Evolutionary conservation across 371 early-diverging fungal genomes (phyloP), one percentile per base, ranked within the genome.

Genomic region (Batkoa obscura): DNA sequence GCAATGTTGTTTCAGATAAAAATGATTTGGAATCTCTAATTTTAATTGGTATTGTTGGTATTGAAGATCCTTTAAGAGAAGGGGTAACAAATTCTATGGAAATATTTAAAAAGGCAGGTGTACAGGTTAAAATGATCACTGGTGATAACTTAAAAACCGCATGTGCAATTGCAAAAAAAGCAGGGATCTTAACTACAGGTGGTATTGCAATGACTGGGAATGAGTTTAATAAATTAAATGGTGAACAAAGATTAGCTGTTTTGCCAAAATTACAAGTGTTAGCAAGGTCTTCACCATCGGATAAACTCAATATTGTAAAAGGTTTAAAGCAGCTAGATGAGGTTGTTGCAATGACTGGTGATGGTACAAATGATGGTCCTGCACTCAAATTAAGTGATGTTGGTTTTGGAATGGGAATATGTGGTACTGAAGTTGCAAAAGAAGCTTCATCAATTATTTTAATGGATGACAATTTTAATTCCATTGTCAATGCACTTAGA

Each of bases 311-410:
- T 52, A 79, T 97, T 43, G 94, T 95, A 6, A 68, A 71, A 33
- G 71, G 78, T 32, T 72, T 97, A 41, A 86, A 91, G 67, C 78
- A 81, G 55, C 73, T 86, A 48, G 89, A 84, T 32, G 89, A 94
- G 64, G 84, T 93, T 23, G 95, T 95, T 17, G 94, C 88, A 23
- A 90, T 94, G 67, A 95, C 94, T 2, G 94, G 95, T 52, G 96
- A 95, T 69, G 98, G 95, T 47, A 90, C 96, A 51, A 98, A 95
- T 72, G 98, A 98, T 68, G 93, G 86, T 1, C 95, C 94, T 30
- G 62, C 95, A 2, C 78, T 97, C 45, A 90, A 90, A 68, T 68
- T 81, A 64, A 96, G 96, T 34, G 92, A 98, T 68, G 90, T 98
- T 55, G 98, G 97, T 10, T 95, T 95, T 68, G 77, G 83, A 58